These are phyloP conservation scores for Myxozyma vanderwaltii DNA, from an alignment of 805 yeast genomes.

Conservation along the genomic window DNA sequence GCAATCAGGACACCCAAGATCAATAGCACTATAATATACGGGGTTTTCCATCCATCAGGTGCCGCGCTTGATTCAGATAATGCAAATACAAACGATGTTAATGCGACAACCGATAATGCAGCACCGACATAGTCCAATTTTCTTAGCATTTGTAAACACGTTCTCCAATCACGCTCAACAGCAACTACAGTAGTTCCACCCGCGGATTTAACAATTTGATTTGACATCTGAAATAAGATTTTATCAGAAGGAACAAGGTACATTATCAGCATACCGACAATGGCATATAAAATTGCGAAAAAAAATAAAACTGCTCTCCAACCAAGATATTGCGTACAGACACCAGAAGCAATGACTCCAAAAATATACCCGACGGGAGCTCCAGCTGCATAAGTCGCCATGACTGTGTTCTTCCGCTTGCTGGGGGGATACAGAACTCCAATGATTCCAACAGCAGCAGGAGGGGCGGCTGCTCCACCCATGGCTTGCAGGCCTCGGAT, in stretches of 20 bases:
- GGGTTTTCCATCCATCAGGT: conserved; percentile 49
- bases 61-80: conserved; percentile 50
- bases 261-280: conserved; percentile 37
- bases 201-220: conserved; percentile 9
- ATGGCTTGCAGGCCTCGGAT: conserved; percentile 51
- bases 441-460: conserved; percentile 52
- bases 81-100: conserved; percentile 50
- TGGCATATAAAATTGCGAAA: conserved; percentile 45
- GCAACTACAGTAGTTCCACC: conserved; percentile 41
- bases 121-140: conserved; percentile 51
- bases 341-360: conserved; percentile 50
- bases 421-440: conserved; percentile 42
- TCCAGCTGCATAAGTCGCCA: conserved; percentile 49
- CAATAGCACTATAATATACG: conserved; percentile 50
- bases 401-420: conserved; percentile 16
- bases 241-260: conserved; percentile 44
- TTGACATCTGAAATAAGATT: not conserved
- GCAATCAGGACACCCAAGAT: conserved; percentile 46
- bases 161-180: conserved; percentile 42
- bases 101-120: conserved; percentile 46
- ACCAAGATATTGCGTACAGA: conserved; percentile 45
- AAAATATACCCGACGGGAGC: conserved; percentile 52
- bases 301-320: conserved; percentile 51
- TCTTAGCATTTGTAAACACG: conserved; percentile 19
- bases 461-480: conserved; percentile 48